phyloP scores from a whole-genome alignment of 257 asterid genomes.

The Plantago elongata region DNA sequence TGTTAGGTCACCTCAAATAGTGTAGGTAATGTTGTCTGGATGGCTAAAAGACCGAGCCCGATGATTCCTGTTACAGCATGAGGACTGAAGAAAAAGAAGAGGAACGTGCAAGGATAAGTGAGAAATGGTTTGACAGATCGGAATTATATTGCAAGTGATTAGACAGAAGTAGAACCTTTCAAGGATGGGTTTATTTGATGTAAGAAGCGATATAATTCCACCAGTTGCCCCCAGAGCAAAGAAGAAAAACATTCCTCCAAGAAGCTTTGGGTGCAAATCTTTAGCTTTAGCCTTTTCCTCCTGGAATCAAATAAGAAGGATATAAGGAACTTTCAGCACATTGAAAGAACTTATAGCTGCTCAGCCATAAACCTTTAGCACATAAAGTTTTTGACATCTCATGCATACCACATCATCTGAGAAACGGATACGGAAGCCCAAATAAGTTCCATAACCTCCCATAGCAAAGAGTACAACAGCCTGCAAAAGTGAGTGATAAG shows the following conservation, averaged over 20 bases:
- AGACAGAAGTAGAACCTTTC: conserved; percentile 64
- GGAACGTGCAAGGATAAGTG: background rate
- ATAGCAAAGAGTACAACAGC: conserved; percentile 92
- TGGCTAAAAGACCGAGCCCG: conserved; percentile 36
- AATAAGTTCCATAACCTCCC: conserved; percentile 95
- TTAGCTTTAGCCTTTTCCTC: conserved; percentile 97
- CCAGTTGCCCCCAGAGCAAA: conserved; percentile 97
- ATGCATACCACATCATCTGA: conserved; percentile 62
- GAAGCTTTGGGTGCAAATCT: conserved; percentile 91
- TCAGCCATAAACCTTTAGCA: background rate
- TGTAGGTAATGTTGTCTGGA: conserved; percentile 36
- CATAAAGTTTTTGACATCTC: background rate
- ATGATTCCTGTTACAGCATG: conserved; percentile 46
- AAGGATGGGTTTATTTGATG: conserved; percentile 80
- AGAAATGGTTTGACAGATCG: background rate
- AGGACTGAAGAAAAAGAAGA: conserved; percentile 18
- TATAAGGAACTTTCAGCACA: background rate
- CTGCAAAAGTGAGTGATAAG: conserved; percentile 27
- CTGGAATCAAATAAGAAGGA: conserved; percentile 20
- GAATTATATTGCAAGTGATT: background rate
- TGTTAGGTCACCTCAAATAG: conserved; percentile 54
- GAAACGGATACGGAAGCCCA: conserved; percentile 81
- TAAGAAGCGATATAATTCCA: conserved; percentile 76
- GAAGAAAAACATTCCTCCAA: conserved; percentile 95
- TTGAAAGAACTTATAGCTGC: background rate